Evolutionary conservation across 257 asterid genomes (phyloP).

Genomic region (Eucommia ulmoides): DNA sequence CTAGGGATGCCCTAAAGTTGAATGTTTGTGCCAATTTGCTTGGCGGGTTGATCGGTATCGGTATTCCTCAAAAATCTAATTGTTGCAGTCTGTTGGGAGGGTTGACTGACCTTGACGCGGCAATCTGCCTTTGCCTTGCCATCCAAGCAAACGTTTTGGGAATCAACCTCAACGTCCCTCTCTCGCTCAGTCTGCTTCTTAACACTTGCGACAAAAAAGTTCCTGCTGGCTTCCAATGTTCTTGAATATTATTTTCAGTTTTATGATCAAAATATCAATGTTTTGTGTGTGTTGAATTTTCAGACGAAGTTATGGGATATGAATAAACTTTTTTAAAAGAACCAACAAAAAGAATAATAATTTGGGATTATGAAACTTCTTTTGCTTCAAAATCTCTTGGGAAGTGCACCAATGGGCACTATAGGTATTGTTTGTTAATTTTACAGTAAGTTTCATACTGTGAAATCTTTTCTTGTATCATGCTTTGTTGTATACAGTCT

Average conservation of each 20-base stretch:
- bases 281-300: neutral
- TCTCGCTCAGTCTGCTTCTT: neutral
- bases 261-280: neutral
- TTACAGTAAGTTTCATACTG: too few relatives aligned
- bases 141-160: constrained; percentile 1
- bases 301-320: too few relatives aligned
- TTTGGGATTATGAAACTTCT: neutral
- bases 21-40: neutral
- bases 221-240: neutral
- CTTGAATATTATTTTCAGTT: neutral
- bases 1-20: neutral
- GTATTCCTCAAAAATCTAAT: neutral
- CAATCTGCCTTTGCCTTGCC: constrained; percentile 1
- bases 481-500: too few relatives aligned
- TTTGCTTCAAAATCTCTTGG: too few relatives aligned
- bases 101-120: neutral
- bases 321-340: too few relatives aligned
- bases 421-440: too few relatives aligned
- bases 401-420: too few relatives aligned
- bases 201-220: neutral
- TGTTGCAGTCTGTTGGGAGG: neutral
- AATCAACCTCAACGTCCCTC: neutral
- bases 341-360: too few relatives aligned
- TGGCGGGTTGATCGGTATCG: neutral
- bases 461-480: too few relatives aligned